phyloP scores from a whole-genome alignment of 2,329 filamentous ascomycete genomes.

The Westerdykella ornata region DNA sequence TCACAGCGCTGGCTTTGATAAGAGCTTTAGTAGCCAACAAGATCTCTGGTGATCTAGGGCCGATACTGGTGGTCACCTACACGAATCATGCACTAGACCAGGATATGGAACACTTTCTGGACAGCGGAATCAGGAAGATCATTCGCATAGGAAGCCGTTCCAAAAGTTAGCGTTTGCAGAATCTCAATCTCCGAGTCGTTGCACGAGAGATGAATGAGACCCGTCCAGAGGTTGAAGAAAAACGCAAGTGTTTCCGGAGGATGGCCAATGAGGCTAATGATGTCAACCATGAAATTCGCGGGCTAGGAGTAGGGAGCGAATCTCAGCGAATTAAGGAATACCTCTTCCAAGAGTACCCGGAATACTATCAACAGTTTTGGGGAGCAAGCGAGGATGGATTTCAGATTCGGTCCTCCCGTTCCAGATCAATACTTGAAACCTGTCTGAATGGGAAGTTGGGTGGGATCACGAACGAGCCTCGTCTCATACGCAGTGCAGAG shows the following conservation, averaged over 20 bases:
- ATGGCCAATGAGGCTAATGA: constrained; percentile 2
- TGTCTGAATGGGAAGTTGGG: not conserved
- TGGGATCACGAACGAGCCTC: not conserved
- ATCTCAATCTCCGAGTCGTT: constrained; percentile 46
- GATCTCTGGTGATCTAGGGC: constrained; percentile 31
- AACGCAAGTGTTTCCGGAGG: constrained; percentile 2
- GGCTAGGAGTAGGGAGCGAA: too few relatives aligned
- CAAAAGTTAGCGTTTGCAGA: constrained; percentile 47
- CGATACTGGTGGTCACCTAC: constrained; percentile 44
- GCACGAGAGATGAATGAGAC: too few relatives aligned
- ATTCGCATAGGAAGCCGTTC: constrained; percentile 56
- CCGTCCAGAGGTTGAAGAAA: constrained; percentile 11
- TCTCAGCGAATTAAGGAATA: constrained; percentile 5
- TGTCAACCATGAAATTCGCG: constrained; percentile 7
- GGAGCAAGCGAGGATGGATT: constrained; percentile 18
- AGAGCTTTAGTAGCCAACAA: constrained; percentile 47
- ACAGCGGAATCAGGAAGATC: constrained; percentile 44
- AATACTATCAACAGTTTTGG: constrained; percentile 15
- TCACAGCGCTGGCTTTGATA: constrained; percentile 51
- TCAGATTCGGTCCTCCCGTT: constrained; percentile 2
- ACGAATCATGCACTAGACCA: constrained; percentile 51
- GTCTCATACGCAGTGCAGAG: not conserved
- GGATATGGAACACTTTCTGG: constrained; percentile 53
- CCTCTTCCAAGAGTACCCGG: constrained; percentile 8
- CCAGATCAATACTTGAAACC: constrained; percentile 1